Conservation (phyloP, 2,329 filamentous ascomycete genomes). For the Hypoxylon sp. region DNA sequence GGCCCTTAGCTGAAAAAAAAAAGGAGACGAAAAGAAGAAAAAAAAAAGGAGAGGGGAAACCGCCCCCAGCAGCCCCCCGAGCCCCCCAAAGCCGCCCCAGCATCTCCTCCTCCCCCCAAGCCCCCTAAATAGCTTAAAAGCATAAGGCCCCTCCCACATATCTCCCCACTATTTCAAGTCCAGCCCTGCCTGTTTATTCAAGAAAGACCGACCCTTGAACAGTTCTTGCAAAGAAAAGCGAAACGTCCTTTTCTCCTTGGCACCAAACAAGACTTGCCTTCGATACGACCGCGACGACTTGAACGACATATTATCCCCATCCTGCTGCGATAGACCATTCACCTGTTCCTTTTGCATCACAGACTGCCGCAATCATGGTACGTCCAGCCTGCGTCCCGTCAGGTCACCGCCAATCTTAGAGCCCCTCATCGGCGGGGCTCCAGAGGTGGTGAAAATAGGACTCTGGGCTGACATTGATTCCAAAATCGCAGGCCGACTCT, state of each 20-base stretch:
- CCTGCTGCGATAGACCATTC: conserved; percentile 5
- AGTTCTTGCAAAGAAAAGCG: conserved; percentile 30
- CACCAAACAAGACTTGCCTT: conserved; percentile 21
- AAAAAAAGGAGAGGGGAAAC: no score
- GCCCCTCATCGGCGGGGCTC: conserved; percentile 39
- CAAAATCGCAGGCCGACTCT: conserved; percentile 79
- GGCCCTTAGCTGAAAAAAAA: background rate
- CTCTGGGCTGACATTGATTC: conserved; percentile 35
- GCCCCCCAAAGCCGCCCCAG: background rate
- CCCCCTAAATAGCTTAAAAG: conserved; percentile 1
- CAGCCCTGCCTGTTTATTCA: conserved; percentile 36
- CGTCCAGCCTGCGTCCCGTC: conserved; percentile 17
- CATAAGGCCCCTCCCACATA: conserved; percentile 25
- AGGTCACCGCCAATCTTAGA: conserved; percentile 27
- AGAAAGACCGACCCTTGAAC: conserved; percentile 26
- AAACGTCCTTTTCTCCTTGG: conserved; percentile 29
- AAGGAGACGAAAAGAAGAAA: no score
- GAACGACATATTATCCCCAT: conserved; percentile 22
- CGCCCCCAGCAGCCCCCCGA: background rate
- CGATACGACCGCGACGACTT: conserved; percentile 16
- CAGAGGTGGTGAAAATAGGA: conserved; percentile 27
- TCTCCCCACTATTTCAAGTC: conserved; percentile 33
- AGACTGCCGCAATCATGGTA: conserved; percentile 31
- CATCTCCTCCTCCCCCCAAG: background rate
- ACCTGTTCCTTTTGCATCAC: conserved; percentile 7